Evolutionary conservation across 2,329 filamentous ascomycete species (phyloP), one percentile per base, ranked within the genome.

Genomic region (Colletotrichum cordylinicola): DNA sequence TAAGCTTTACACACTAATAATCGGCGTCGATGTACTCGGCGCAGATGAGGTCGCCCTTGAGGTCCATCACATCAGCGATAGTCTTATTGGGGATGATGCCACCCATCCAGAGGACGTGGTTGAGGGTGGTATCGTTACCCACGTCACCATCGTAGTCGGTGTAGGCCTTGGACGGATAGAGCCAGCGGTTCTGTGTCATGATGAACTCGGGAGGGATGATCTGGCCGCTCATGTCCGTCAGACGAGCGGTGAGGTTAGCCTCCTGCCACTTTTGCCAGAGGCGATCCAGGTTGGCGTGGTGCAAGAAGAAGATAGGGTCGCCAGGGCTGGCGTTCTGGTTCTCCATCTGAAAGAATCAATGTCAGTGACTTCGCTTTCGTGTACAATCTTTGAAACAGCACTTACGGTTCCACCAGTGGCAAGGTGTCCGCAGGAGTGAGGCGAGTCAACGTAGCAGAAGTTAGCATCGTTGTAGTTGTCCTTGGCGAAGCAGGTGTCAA

Each of bases 61-160:
- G 79, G 77, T 83, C 80, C 81, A 83, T 83, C 12, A 83, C 75
- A 37, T 82, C 80, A 5, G 73, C 73, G 10, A 82, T 78, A 10
- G 73, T 80, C 24, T 71, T 66, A 21, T 77, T 67, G 6, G 78
- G 78, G 10, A 81, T 74, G 13, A 82, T 78, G 10, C 78, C 81
- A 65, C 78, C 77, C 80, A 82, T 80, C 56, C 80, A 76, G 31
- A 83, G 61, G 18, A 78, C 77, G 74, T 82, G 80, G 9, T 76
- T 77, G 12, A 83, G 67, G 5, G 80, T 82, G 4, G 78, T 79
- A 4, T 35, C 72, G 39, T 76, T 77, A 48, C 78, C 79, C 2
- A 75, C 67, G 61, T 81, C 74, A 12, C 80, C 79, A n/a, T 68
- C 70, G 31, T 73, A 73, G 8, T 73, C 64, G n/a, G 55, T 58